phyloP scores from a whole-genome alignment of 2,329 filamentous ascomycete genomes.

The Apiospora sp. region DNA sequence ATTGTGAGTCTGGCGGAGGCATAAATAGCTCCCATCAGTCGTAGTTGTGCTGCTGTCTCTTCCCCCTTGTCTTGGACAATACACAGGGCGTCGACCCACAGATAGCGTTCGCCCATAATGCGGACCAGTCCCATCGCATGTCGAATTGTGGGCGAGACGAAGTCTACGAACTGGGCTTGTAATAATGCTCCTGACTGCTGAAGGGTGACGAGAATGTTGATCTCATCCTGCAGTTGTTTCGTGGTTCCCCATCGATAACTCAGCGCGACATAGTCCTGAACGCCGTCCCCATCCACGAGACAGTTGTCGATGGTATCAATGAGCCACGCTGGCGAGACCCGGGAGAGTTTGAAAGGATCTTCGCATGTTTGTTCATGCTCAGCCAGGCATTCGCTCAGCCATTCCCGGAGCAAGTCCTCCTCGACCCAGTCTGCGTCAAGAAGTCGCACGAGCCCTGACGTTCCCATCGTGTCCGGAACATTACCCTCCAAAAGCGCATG shows the following conservation, averaged over 20 bases:
- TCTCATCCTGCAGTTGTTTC: neutral
- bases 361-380: neutral
- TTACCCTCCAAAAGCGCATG: neutral
- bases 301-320: neutral
- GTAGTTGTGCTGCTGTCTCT: neutral
- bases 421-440: constrained; percentile 25
- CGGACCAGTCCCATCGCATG: neutral
- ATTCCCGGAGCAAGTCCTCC: neutral
- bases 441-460: neutral
- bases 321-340: neutral
- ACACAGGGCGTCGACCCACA: constrained; percentile 25
- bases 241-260: neutral
- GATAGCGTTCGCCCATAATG: constrained; percentile 17
- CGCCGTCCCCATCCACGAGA: neutral
- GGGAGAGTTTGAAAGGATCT: neutral
- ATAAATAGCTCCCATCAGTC: constrained; percentile 24
- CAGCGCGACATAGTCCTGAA: neutral
- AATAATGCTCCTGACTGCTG: neutral
- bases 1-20: constrained; percentile 25
- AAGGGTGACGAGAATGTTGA: neutral
- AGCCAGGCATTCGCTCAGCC: constrained; percentile 12
- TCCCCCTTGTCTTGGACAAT: constrained; percentile 22
- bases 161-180: neutral
- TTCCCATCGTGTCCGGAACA: neutral
- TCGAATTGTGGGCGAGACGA: neutral